Conservation (phyloP, 108 stramenopile species). For the Cyclotella sp. region DNA sequence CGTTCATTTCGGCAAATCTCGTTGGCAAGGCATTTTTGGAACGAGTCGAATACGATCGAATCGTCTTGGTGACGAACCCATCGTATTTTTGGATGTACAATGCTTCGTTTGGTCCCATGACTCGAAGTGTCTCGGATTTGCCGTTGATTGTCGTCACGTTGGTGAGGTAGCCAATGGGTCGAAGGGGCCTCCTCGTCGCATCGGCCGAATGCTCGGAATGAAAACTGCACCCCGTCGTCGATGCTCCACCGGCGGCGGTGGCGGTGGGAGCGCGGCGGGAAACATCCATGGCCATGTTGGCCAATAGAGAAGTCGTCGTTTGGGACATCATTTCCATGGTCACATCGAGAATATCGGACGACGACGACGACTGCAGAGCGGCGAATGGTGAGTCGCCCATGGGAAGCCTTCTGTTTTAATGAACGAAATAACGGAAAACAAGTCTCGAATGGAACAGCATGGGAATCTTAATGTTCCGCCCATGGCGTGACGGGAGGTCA, state of each 20-base stretch:
- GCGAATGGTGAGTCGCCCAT: neutral
- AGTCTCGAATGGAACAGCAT: too few species aligned
- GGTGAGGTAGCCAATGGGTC: too few species aligned
- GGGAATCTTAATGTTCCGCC: too few species aligned
- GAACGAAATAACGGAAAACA: too few species aligned
- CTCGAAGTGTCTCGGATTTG: neutral
- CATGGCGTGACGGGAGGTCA: too few species aligned
- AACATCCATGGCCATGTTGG: neutral
- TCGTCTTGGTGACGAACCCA: conserved; percentile 9
- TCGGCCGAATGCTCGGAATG: neutral
- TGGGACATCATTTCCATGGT: conserved; percentile 4
- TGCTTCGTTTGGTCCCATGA: conserved; percentile 8
- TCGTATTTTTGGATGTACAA: conserved; percentile 15
- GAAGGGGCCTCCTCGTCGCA: neutral
- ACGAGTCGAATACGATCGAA: neutral
- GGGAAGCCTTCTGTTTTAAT: too few species aligned
- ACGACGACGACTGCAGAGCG: too few species aligned
- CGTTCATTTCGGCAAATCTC: neutral
- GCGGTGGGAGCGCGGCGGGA: neutral
- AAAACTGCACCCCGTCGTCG: too few species aligned
- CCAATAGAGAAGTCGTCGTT: neutral
- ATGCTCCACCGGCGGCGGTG: neutral
- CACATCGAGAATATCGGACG: neutral
- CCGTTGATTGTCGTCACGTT: neutral
- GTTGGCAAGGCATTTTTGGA: neutral